These are phyloP conservation scores for Ophiostoma triangulosporum DNA, from an alignment of 2,329 filamentous ascomycete species.

Conservation along the genomic window DNA sequence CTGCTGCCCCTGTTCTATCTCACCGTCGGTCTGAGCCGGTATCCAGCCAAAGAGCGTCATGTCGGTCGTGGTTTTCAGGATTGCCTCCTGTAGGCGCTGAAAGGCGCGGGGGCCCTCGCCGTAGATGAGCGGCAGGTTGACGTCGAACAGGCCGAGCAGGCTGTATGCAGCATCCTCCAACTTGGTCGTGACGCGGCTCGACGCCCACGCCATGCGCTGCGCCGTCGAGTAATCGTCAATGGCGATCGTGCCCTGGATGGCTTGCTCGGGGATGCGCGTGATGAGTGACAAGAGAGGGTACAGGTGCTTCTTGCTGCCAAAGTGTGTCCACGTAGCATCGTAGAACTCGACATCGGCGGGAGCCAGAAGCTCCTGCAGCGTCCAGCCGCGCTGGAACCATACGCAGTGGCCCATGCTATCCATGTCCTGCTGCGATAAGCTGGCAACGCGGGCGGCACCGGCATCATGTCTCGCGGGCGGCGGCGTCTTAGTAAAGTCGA, in stretches of 20 bases:
- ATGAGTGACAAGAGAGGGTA: constrained; percentile 1
- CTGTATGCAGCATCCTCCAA: constrained; percentile 14
- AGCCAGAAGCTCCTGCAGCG: constrained; percentile 15
- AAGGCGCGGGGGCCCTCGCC: constrained; percentile 14
- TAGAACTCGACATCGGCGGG: constrained; percentile 10
- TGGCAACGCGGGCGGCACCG: too few relatives aligned
- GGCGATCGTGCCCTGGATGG: not conserved
- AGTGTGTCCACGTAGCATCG: constrained; percentile 5
- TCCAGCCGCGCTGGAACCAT: constrained; percentile 15
- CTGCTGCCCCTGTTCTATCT: not conserved
- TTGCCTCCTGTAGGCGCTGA: constrained; percentile 12
- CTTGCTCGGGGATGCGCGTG: constrained; percentile 7
- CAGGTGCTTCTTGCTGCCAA: constrained; percentile 9
- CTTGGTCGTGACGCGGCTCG: constrained; percentile 10
- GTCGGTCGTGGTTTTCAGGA: constrained; percentile 6
- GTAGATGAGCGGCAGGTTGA: constrained; percentile 14
- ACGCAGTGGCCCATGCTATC: not conserved
- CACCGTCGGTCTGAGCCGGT: not conserved
- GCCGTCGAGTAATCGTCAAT: constrained; percentile 5
- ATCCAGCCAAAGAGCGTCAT: constrained; percentile 10
- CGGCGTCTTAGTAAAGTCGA: not conserved
- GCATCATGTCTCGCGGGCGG: not conserved
- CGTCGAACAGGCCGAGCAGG: constrained; percentile 13
- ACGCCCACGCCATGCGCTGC: constrained; percentile 14
- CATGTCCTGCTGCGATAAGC: not conserved